phyloP scores from a whole-genome alignment of 177 flowering plant species.

The Vitis hybrid region DNA sequence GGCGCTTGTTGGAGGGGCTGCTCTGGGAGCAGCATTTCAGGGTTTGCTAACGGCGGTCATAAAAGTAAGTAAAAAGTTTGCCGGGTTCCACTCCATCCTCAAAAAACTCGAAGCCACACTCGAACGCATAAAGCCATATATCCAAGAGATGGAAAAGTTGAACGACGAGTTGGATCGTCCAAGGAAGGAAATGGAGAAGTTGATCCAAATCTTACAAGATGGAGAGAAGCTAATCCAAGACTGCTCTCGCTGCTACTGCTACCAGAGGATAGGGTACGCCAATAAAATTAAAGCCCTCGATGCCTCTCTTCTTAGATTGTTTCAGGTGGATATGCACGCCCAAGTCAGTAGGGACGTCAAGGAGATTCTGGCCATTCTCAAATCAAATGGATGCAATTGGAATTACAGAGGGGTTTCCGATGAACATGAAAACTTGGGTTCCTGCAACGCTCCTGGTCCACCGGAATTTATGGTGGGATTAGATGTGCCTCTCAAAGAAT shows the following conservation, averaged over 20 bases:
- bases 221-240: constrained; percentile 4
- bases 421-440: not conserved
- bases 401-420: not conserved
- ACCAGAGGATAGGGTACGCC: not conserved
- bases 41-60: not conserved
- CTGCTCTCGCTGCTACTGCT: not conserved
- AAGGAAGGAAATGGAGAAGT: not conserved
- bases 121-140: not conserved
- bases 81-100: not conserved
- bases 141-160: not conserved
- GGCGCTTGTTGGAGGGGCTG: constrained; percentile 8
- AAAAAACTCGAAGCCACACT: not conserved
- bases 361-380: no score
- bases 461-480: constrained; percentile 9
- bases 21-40: constrained; percentile 1
- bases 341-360: no score
- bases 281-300: not conserved
- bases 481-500: constrained; percentile 15
- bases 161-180: not conserved
- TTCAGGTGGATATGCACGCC: not conserved
- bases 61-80: not conserved
- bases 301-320: not conserved
- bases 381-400: not conserved
- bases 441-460: not conserved
- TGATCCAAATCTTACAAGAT: not conserved